phyloP scores from a whole-genome alignment of 108 stramenopile genomes.

The Cyclotella distinguenda region DNA sequence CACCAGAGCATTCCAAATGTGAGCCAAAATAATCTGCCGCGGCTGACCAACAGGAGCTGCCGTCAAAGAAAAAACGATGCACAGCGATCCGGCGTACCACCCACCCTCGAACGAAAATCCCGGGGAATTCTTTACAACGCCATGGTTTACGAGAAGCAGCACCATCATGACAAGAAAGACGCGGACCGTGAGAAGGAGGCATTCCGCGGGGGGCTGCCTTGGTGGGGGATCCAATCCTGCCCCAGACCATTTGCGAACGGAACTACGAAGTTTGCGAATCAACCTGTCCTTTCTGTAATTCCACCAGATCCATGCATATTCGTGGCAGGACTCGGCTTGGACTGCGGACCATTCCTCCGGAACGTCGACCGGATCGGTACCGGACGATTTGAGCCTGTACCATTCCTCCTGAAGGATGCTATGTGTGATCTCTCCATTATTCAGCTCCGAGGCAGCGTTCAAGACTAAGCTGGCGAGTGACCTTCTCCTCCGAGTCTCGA shows the following conservation, averaged over 20 bases:
- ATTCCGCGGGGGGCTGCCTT: slow-evolving; percentile 11
- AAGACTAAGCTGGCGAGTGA: background rate
- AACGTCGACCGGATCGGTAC: no score
- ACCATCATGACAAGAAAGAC: slow-evolving; percentile 27
- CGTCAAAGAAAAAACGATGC: slow-evolving; percentile 37
- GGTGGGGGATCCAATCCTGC: slow-evolving; percentile 14
- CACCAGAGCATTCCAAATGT: slow-evolving; percentile 25
- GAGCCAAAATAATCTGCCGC: slow-evolving; percentile 22
- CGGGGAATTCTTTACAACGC: background rate
- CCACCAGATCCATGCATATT: background rate
- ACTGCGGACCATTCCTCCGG: no score
- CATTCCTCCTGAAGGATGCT: no score
- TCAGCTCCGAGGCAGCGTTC: background rate
- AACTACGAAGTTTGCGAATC: slow-evolving; percentile 7
- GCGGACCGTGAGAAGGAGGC: background rate
- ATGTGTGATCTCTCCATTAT: background rate
- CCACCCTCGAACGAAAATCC: slow-evolving; percentile 8
- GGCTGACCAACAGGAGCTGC: slow-evolving; percentile 44
- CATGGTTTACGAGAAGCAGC: background rate
- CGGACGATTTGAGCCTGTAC: no score
- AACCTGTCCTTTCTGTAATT: background rate
- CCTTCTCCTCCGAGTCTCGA: background rate
- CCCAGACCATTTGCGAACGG: slow-evolving; percentile 22
- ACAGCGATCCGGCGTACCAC: slow-evolving; percentile 21
- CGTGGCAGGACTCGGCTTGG: no score